Evolutionary conservation across 768 basidiomycete genomes (phyloP).

Genomic region (Boletellus emodensis): DNA sequence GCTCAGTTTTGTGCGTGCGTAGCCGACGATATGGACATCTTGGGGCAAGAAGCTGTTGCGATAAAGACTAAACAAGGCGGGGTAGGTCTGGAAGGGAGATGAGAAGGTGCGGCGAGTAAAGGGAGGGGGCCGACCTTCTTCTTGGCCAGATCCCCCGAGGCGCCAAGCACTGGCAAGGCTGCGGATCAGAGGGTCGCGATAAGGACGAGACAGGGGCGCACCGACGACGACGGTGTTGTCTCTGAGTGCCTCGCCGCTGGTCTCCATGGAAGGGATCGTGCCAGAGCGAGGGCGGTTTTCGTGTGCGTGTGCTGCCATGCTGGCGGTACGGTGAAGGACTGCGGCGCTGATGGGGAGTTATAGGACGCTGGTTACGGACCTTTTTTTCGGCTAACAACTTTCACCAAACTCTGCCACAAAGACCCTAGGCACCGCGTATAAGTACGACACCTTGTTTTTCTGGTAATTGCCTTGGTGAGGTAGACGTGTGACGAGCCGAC

Average conservation of each 20-base stretch:
- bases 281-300: conserved; percentile 63
- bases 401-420: no score
- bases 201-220: conserved; percentile 35
- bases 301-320: conserved; percentile 34
- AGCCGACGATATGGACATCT: conserved; percentile 88
- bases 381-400: no score
- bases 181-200: conserved; percentile 9
- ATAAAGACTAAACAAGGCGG: conserved; percentile 90
- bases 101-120: conserved; percentile 33
- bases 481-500: no score
- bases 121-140: conserved; percentile 71
- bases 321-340: background rate
- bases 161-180: conserved; percentile 71
- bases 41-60: conserved; percentile 74
- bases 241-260: conserved; percentile 62
- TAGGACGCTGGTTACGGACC: no score
- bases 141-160: conserved; percentile 97
- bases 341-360: background rate
- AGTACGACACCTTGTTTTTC: no score
- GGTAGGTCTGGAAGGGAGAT: conserved; percentile 67
- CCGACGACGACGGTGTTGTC: conserved; percentile 90
- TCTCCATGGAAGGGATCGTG: conserved; percentile 89
- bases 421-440: no score
- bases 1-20: conserved; percentile 96
- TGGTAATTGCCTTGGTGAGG: no score